Conservation (phyloP, 179 eudicot species). For the Beta corolliflora region DNA sequence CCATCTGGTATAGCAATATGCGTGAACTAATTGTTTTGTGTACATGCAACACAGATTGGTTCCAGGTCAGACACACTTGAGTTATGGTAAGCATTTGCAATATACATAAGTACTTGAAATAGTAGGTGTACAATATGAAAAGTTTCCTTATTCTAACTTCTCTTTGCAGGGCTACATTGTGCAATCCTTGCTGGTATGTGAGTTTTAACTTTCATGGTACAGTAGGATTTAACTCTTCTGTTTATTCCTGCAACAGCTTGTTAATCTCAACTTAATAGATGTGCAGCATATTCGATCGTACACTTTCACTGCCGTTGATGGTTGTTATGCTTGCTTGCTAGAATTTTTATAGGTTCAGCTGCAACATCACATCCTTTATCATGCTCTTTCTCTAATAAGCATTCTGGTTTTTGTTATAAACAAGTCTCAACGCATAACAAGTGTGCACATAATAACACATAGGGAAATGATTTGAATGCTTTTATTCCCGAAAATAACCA, state of each 20-base stretch:
- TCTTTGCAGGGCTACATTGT: conserved; percentile 82
- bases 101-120: neutral
- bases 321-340: neutral
- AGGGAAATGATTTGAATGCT: no score
- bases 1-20: neutral
- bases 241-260: neutral
- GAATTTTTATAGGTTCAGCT: neutral
- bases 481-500: no score
- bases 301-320: neutral
- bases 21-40: conserved; percentile 11
- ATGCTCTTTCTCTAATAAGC: neutral
- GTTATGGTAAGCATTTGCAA: conserved; percentile 65
- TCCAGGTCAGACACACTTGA: conserved; percentile 89
- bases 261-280: neutral
- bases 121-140: neutral
- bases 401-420: neutral
- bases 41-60: conserved; percentile 56
- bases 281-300: neutral
- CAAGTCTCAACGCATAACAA: no score
- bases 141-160: conserved; percentile 22
- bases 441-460: no score
- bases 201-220: neutral
- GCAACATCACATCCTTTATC: neutral
- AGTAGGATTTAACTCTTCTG: neutral
- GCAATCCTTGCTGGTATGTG: conserved; percentile 85